Conservation (phyloP, 2,329 filamentous ascomycete species). For the Fusarium algeriense region DNA sequence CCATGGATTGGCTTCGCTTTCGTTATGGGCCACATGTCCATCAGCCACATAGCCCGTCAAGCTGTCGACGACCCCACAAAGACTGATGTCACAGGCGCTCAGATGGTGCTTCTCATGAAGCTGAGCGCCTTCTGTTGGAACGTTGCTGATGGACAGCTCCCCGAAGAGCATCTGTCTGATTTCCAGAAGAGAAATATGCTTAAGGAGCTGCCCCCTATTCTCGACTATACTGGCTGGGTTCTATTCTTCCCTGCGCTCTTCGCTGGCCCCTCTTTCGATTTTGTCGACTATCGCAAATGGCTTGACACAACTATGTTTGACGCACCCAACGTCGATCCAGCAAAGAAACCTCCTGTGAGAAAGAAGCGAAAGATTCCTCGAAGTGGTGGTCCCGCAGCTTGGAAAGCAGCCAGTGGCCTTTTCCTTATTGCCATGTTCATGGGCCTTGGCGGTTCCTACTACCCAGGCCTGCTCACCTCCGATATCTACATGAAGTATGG, state of each 20-base stretch:
- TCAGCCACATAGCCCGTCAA: constrained; percentile 89
- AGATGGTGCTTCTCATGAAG: constrained; percentile 99
- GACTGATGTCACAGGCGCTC: constrained; percentile 92
- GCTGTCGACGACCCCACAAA: constrained; percentile 72
- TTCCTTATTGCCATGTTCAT: constrained; percentile 85
- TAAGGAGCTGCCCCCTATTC: constrained; percentile 75
- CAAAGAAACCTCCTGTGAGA: constrained; percentile 85
- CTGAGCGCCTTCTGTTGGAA: constrained; percentile 98
- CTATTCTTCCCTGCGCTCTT: constrained; percentile 95
- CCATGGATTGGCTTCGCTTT: constrained; percentile 97
- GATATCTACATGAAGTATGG: constrained; percentile 75
- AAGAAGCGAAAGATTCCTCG: constrained; percentile 94
- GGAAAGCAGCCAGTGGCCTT: constrained; percentile 80
- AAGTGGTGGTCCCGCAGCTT: constrained; percentile 84
- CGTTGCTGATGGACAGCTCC: constrained; percentile 88
- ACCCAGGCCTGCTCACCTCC: constrained; percentile 71
- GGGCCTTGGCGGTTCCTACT: constrained; percentile 76
- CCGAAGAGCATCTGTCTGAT: constrained; percentile 83
- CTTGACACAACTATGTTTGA: constrained; percentile 96
- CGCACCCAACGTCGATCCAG: constrained; percentile 81
- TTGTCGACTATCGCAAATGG: constrained; percentile 90
- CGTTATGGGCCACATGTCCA: constrained; percentile 93
- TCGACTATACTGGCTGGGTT: constrained; percentile 91
- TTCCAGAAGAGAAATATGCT: constrained; percentile 87
- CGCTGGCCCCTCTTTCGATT: constrained; percentile 93